Percentiles rank a stretch among this genome's conserved stretches.
Conservation (phyloP, 257 asterid species). For the Solanum medicagineum region DNA sequence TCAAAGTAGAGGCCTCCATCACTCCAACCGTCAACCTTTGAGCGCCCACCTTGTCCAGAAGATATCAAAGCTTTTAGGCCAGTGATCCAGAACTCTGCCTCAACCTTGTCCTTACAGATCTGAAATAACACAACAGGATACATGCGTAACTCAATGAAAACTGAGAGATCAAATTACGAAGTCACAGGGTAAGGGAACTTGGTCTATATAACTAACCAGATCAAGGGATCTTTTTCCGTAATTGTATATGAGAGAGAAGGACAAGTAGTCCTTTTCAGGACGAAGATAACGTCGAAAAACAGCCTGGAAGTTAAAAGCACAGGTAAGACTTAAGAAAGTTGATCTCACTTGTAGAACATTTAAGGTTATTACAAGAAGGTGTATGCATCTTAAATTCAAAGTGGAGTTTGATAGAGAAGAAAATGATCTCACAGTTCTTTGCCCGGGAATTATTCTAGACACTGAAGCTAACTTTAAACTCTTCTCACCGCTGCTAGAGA, state of each 20-base stretch:
- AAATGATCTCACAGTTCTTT: constrained; percentile 70
- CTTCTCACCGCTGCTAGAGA: constrained; percentile 75
- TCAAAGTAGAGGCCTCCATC: constrained; percentile 80
- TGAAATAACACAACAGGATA: constrained; percentile 4
- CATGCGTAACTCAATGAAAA: not conserved
- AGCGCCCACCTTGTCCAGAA: constrained; percentile 70
- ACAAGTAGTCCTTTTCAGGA: constrained; percentile 83
- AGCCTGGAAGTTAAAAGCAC: constrained; percentile 34
- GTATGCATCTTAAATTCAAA: not conserved
- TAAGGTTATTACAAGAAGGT: not conserved
- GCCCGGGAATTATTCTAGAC: constrained; percentile 81
- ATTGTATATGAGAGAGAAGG: constrained; percentile 83
- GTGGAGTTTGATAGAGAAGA: not conserved
- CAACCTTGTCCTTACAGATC: constrained; percentile 94
- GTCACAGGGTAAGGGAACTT: not conserved
- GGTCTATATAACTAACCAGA: constrained; percentile 52
- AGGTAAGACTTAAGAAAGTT: not conserved
- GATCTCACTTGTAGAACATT: not conserved
- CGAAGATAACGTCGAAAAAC: constrained; percentile 82
- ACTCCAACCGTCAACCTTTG: constrained; percentile 92
- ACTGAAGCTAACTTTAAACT: constrained; percentile 70
- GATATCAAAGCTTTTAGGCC: constrained; percentile 76
- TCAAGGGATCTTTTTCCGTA: constrained; percentile 94
- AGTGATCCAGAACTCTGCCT: constrained; percentile 91
- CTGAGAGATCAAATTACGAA: not conserved